Base-by-base conservation (phyloP, 176 grass and related monocot species). In the Pontederia paniculata region DNA sequence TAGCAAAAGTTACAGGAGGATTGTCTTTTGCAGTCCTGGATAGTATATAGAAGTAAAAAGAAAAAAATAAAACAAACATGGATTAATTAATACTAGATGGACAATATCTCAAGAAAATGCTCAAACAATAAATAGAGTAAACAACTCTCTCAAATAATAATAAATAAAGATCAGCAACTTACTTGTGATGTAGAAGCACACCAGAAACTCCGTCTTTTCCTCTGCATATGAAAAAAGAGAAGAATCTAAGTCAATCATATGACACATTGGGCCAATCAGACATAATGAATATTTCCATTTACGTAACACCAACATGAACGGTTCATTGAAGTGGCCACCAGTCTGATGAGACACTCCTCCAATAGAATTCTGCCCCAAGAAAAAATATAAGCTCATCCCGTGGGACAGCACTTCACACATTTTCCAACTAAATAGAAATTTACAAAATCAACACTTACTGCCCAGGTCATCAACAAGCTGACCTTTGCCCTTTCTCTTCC, bases 121-220 rank as follows among this genome's bases (percentile, higher is more conserved):
- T 50, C 15, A 1, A 13, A n/a, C 69, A 73, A 54, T 21, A 55
- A 52, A 75, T 42, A 21, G 46, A 23, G 42, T 48, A 84, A 74
- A 71, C 45, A 74, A 62, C 45, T 70, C 61, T 54, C 57, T 20
- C 14, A 73, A 76, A 55, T 14, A 79, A 48, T 10, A 67, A 80
- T 73, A 12, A 76, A 66, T 12, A 76, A 66, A 5, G 65, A 22
- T 78, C 55, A 49, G 66, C 45, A 57, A 96, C 85, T 88, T 96
- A 66, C 90, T 96, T 96, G 79, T 96, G 90, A 83, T 96, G 82
- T 55, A 96, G 82, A 80, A 96, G 85, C 61, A 86, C 85, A 15
- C 90, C 85, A 70, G 82, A 86, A 55, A 96, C 66, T 69, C 90
- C 90, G 81, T 86, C 76, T 63, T 96, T 76, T 44, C 76, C 90